A percentile compares a stretch with the other conserved stretches of the same genome.
phyloP scores from a whole-genome alignment of 306 rosid species.

The Pterocarpus santalinus region DNA sequence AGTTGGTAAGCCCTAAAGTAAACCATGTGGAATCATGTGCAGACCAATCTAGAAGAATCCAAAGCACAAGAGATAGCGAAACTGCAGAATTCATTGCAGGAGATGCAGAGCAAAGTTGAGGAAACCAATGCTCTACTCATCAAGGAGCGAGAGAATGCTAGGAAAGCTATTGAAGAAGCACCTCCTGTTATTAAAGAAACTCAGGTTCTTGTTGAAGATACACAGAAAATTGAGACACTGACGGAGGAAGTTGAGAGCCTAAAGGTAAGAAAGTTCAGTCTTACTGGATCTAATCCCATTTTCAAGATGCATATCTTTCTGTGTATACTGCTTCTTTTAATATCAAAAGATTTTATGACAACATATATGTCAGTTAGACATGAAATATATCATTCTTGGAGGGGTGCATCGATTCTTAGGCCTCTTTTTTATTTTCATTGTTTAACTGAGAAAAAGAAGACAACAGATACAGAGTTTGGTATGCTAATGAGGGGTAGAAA shows the following conservation, averaged over 20 bases:
- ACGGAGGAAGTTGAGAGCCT: conserved; percentile 70
- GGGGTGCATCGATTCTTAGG: neutral
- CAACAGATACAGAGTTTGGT: conserved; percentile 8
- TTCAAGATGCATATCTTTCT: conserved; percentile 31
- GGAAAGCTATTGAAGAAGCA: conserved; percentile 71
- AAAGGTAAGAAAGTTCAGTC: conserved; percentile 62
- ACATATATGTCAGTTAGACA: conserved; percentile 25
- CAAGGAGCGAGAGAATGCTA: conserved; percentile 73
- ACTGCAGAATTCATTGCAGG: conserved; percentile 77
- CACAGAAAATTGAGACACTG: conserved; percentile 66
- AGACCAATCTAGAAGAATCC: conserved; percentile 87
- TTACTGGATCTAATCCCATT: conserved; percentile 26
- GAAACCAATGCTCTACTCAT: conserved; percentile 70
- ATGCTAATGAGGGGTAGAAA: conserved; percentile 26
- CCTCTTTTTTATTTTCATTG: conserved; percentile 20
- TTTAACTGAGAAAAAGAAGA: conserved; percentile 25
- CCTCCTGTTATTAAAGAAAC: conserved; percentile 81
- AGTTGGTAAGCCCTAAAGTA: conserved; percentile 36
- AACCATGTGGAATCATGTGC: conserved; percentile 53
- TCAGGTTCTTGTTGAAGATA: conserved; percentile 81
- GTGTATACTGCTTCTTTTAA: conserved; percentile 33
- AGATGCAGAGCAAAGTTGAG: conserved; percentile 71
- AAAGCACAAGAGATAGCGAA: conserved; percentile 80
- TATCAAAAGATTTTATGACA: conserved; percentile 16
- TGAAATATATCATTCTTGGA: conserved; percentile 12